Evolutionary conservation across 1,139 yeast species (phyloP), one percentile per base, ranked within the genome.

Genomic region (Magnusiomyces ingens): DNA sequence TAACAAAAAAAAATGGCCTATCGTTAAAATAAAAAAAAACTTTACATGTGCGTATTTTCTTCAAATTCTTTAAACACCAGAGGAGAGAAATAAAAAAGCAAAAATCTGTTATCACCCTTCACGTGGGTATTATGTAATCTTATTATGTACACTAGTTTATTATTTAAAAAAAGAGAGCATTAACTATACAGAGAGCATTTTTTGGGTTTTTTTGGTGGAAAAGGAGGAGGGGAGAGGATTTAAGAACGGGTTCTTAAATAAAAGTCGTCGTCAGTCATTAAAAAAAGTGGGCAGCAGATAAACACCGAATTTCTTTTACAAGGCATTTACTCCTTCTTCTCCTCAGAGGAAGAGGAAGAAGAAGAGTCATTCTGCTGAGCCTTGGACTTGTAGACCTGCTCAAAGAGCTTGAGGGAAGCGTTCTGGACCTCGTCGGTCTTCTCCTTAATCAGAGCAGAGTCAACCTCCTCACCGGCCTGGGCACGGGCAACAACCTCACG

Each of bases 351-450:
- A 45, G 58, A 46, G 45, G 58, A 46, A 42, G 54, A 19, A 46
- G 58, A 49, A 55, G 58, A 54, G 42, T 45, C 18, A 40, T 45
- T 45, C 29, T 46, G 48, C 19, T 42, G 17, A 62, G 70, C 69
- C 73, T 72, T 72, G 66, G 85, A 84, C 81, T 90, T 91, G 89
- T 91, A 91, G 78, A 91, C 85, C 78, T 89, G 87, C 80, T 90
- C 96, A 75, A 93, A 93, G 66, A 90, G 84, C 75, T 90, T 89
- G 77, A 93, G 81, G 52, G 97, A 89, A 70, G 87, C 85, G 72
- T 80, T 82, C 79, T 91, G 96, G 73, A 93, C 82, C 74, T 88
- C 96, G 68, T 90, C 97, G 66, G 93, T 83, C 89, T 91, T 91
- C 72, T 84, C 74, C 84, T 89, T 90, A 75, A 93, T 81, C 65